Base-by-base conservation (phyloP, 345 rosid species). In the Ceriops zippeliana region DNA sequence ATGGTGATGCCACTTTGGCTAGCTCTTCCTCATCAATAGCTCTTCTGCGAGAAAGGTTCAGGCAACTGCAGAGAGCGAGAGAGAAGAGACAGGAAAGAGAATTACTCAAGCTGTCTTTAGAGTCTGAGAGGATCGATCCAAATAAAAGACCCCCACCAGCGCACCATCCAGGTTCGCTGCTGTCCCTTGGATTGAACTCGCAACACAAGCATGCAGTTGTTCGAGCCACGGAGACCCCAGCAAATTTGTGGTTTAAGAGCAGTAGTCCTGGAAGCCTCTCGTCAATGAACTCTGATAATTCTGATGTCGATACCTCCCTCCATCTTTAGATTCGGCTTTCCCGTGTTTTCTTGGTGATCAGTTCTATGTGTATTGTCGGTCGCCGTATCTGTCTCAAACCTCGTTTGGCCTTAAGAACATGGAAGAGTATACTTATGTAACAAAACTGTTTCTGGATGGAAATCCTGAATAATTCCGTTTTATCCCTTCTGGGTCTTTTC, bases 281-380 rank as follows among this genome's bases (percentile, higher is more conserved):
- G 34, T 73, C 89, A 6, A 77, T 71, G 65, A 73, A 28, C 53
- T 70, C 74, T 37, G 88, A 82, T 6, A 66, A 70, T 76, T 71
- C 83, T 70, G 91, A 85, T 83, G 89, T 89, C 52, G 96, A 89
- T 79, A 89, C 91, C 24, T 87, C 91, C 66, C 96, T 89, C 67
- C 91, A 83, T 80, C 87, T 89, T 67, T 89, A 89, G 78, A 65
- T 56, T 56, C 66, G 69, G 53, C 52, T 19, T 47, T 28, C 20
- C 13, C 19, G 28, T 64, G 52, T 69, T 20, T 54, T 35, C 26
- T 24, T 31, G 24, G 13, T 24, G 8, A 24, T 26, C 28, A 30
- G 10, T 11, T 38, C 17, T 56, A 46, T 58, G 8, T 68, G 61
- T 37, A 62, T 37, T 32, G 15, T 19, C 3, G 17, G 52, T 58